Conservation (phyloP, 2,329 filamentous ascomycete genomes). For the Endocalyx cinctus region DNA sequence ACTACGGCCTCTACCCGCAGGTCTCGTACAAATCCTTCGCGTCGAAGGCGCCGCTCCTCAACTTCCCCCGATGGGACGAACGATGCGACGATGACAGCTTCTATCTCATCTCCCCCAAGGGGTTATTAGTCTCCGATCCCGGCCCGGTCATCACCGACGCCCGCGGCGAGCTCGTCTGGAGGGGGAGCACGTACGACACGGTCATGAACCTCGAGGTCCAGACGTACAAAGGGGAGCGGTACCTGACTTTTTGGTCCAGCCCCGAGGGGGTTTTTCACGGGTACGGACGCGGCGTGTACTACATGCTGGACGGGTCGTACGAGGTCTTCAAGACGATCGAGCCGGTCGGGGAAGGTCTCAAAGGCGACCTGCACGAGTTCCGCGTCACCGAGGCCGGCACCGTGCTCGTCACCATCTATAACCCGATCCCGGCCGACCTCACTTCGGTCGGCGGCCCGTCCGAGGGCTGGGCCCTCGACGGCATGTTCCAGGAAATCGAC, state of each 20-base stretch:
- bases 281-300: slow-evolving; percentile 18
- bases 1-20: slow-evolving; percentile 10
- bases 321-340: slow-evolving; percentile 29
- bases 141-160: slow-evolving; percentile 13
- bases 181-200: slow-evolving; percentile 10
- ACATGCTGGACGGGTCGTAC: slow-evolving; percentile 31
- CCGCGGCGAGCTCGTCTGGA: slow-evolving; percentile 14
- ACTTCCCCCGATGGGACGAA: slow-evolving; percentile 11
- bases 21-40: slow-evolving; percentile 10
- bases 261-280: slow-evolving; percentile 17
- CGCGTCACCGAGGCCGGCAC: slow-evolving; percentile 13
- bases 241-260: slow-evolving; percentile 32
- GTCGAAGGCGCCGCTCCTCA: slow-evolving; percentile 8
- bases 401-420: slow-evolving; percentile 14
- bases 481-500: slow-evolving; percentile 16
- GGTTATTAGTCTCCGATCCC: slow-evolving; percentile 12
- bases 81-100: slow-evolving; percentile 10
- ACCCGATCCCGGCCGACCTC: slow-evolving; percentile 14
- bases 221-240: slow-evolving; percentile 25
- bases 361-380: slow-evolving; percentile 24
- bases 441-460: slow-evolving; percentile 12
- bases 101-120: slow-evolving; percentile 14
- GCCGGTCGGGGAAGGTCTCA: slow-evolving; percentile 22
- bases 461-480: slow-evolving; percentile 14
- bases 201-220: slow-evolving; percentile 20